Evolutionary conservation across 163 green algal genomes (phyloP).

Genomic region (Chlamydomonas reinhardtii): DNA sequence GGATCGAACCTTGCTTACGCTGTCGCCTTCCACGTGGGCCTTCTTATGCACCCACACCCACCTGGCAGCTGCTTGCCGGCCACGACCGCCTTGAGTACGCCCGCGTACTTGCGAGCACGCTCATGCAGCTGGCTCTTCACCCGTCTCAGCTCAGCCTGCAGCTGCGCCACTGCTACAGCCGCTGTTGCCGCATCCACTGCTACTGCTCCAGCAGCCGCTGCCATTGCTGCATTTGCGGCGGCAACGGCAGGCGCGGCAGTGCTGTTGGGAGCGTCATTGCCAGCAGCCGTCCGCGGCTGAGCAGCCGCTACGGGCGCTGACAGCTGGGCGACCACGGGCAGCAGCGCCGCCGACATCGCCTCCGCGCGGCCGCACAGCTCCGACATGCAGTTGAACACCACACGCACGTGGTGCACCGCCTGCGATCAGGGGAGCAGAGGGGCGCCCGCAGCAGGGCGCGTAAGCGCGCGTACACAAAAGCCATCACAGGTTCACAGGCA

Average conservation of each 20-base stretch:
- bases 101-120: conserved; percentile 6
- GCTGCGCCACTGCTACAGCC: not conserved
- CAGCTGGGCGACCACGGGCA: not conserved
- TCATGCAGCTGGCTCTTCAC: conserved; percentile 17
- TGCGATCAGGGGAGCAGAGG: not conserved
- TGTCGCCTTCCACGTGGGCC: too few species aligned
- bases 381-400: conserved; percentile 42
- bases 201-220: not conserved
- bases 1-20: too few species aligned
- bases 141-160: conserved; percentile 1
- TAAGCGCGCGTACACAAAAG: too few species aligned
- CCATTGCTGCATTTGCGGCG: not conserved
- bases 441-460: too few species aligned
- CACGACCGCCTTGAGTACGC: conserved; percentile 12
- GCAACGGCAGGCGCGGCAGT: too few species aligned
- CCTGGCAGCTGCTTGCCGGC: conserved; percentile 28
- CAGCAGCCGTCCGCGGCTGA: not conserved
- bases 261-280: not conserved
- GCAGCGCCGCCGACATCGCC: not conserved
- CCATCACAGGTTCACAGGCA: too few species aligned
- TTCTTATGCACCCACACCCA: not conserved
- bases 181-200: too few species aligned
- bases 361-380: conserved; percentile 39
- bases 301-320: not conserved
- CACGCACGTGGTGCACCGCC: conserved; percentile 23